phyloP scores from a whole-genome alignment of 805 yeast species.

The Clavispora fructus region DNA sequence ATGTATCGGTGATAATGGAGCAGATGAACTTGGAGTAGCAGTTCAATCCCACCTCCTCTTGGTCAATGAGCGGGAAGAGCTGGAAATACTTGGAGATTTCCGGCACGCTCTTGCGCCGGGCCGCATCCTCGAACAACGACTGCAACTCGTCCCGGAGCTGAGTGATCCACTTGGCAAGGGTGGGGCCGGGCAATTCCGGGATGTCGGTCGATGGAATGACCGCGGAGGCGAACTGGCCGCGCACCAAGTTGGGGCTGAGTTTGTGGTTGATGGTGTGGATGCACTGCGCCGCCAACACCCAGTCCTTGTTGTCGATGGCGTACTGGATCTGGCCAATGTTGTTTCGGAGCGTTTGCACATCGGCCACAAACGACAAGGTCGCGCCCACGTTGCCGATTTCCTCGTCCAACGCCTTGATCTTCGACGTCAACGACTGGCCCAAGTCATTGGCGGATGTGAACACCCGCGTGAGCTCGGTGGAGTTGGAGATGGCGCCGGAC shows the following conservation, averaged over 20 bases:
- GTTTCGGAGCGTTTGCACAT: constrained; percentile 61
- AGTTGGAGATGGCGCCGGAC: constrained; percentile 53
- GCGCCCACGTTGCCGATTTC: constrained; percentile 62
- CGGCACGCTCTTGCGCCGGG: constrained; percentile 58
- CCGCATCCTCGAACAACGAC: constrained; percentile 65
- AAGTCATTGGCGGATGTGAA: constrained; percentile 58
- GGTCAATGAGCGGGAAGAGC: constrained; percentile 80
- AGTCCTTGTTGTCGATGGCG: constrained; percentile 63
- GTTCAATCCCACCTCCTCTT: constrained; percentile 63
- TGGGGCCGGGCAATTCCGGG: constrained; percentile 67
- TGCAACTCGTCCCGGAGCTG: constrained; percentile 55
- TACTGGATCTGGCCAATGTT: constrained; percentile 60
- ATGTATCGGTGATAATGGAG: constrained; percentile 73
- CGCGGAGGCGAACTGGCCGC: constrained; percentile 67
- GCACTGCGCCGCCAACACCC: constrained; percentile 74
- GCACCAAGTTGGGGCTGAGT: constrained; percentile 49
- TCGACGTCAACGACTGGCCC: constrained; percentile 62
- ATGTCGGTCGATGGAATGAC: constrained; percentile 84
- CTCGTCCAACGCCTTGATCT: constrained; percentile 62
- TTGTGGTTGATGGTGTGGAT: constrained; percentile 37
- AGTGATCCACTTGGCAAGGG: constrained; percentile 54
- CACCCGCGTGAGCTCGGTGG: constrained; percentile 50
- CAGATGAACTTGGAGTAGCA: constrained; percentile 86
- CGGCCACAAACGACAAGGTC: constrained; percentile 59
- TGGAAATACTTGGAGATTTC: constrained; percentile 75